Evolutionary conservation across 2,329 filamentous ascomycete species (phyloP), one percentile per base, ranked within the genome.

Genomic region (Exophiala oligosperma): DNA sequence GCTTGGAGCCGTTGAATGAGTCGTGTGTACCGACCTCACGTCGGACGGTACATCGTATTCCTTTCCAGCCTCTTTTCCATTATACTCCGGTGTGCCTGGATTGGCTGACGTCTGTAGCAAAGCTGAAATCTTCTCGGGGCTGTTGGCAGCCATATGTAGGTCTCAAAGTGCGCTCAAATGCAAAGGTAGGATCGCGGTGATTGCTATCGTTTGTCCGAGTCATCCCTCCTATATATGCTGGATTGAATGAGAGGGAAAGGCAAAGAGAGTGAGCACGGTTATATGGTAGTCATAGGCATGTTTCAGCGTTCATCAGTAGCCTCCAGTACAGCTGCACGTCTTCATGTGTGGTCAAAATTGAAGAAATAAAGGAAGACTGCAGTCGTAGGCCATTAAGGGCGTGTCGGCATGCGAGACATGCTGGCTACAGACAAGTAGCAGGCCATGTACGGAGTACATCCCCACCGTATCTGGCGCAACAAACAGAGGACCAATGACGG

Each of bases 121-220:
- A 12, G 38, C 44, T 32, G 56, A 49, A 44, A 48, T 26, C 52
- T 59, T 62, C 53, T 62, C 60, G 23, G 47, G 35, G 43, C 46
- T 41, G 46, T 56, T 35, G 28, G 38, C 17, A 29, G 60, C 53
- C 60, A 59, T 59, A 21, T 47, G 47, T 37, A 41, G 9, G 43
- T 14, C 23, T n/a, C 11, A 37, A 54, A 23, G 8, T 35, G 32
- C 32, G 32, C 32, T 9, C 4, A 35, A 35, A 35, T 11, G 32
- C 32, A 35, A 9, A 35, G 9, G 32, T 11, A 35, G 7, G 32
- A 35, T 9, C 32, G 32, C 6, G 52, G 11, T n/a, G 38, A 29
- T 38, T n/a, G 47, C 8, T 12, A 46, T 48, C 55, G 56, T 48
- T 41, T 53, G 43, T 37, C 44, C 49, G 37, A 53, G 52, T 61